A percentile compares a stretch with the other conserved stretches of the same genome.
Evolutionary conservation across 805 yeast species (phyloP).

Genomic region (Ogataea degrootiae): DNA sequence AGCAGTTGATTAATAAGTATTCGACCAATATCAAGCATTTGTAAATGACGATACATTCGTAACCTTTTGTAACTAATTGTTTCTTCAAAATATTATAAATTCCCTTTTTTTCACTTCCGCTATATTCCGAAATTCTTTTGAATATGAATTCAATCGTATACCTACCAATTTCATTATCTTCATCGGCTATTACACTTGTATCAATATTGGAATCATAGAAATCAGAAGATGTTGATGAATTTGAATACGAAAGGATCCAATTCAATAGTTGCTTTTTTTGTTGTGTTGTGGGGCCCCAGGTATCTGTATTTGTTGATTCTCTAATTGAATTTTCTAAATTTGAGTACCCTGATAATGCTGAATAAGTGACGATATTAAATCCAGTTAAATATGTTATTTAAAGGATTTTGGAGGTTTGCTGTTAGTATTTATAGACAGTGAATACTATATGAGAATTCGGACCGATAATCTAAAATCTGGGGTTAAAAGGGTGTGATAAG

Average conservation of each 20-base stretch:
- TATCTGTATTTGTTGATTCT: conserved; percentile 45
- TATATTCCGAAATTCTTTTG: conserved; percentile 3
- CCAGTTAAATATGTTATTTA: too few relatives aligned
- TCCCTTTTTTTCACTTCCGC: too few relatives aligned
- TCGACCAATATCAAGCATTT: too few relatives aligned
- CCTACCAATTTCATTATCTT: conserved; percentile 16
- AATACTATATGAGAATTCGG: too few relatives aligned
- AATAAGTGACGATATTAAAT: too few relatives aligned
- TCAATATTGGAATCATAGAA: conserved; percentile 7
- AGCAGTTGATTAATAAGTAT: too few relatives aligned
- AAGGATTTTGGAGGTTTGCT: too few relatives aligned
- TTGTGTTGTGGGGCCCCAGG: conserved; percentile 48
- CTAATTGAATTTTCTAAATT: conserved; percentile 31
- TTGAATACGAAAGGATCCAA: conserved; percentile 17
- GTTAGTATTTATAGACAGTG: too few relatives aligned
- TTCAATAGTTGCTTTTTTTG: conserved; percentile 32
- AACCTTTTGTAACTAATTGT: too few relatives aligned
- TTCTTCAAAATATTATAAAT: too few relatives aligned
- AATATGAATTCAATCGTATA: conserved; percentile 17
- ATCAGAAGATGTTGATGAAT: conserved; percentile 9
- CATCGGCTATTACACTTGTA: background rate
- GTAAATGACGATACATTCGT: too few relatives aligned
- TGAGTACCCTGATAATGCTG: conserved; percentile 28
- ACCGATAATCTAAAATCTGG: background rate
- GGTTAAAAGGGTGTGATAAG: background rate